Evolutionary conservation across 306 rosid species (phyloP).

Genomic region (Medicago ruthenica): DNA sequence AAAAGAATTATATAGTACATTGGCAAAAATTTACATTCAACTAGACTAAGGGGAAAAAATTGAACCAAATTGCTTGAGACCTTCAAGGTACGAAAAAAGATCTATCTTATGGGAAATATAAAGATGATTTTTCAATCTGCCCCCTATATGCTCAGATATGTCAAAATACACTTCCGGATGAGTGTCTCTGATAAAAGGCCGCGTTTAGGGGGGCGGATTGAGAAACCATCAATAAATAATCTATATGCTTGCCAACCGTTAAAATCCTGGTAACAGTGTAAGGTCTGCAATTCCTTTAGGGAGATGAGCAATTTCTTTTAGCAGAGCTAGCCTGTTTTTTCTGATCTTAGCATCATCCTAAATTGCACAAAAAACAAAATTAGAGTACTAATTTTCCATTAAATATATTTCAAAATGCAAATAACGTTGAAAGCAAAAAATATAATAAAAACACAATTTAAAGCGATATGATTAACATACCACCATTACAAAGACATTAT

Average conservation of each 20-base stretch:
- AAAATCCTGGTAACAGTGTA: slow-evolving; percentile 83
- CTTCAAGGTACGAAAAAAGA: background rate
- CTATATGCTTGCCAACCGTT: slow-evolving; percentile 26
- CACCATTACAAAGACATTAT: slow-evolving; percentile 92
- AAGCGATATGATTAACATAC: slow-evolving; percentile 57
- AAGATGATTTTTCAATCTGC: too few species aligned
- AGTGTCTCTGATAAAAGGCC: too few species aligned
- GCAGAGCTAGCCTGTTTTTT: slow-evolving; percentile 78
- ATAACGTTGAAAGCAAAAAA: background rate
- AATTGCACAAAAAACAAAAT: slow-evolving; percentile 20
- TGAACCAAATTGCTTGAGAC: background rate
- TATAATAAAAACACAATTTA: background rate
- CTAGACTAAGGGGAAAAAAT: background rate
- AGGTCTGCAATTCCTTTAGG: slow-evolving; percentile 90
- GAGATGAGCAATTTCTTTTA: slow-evolving; percentile 82
- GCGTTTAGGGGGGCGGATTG: too few species aligned
- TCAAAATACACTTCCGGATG: too few species aligned
- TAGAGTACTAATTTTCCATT: background rate
- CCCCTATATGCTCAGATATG: too few species aligned
- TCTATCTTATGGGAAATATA: background rate
- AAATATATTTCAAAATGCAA: slow-evolving; percentile 17
- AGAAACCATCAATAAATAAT: slow-evolving; percentile 29
- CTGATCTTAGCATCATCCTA: slow-evolving; percentile 84
- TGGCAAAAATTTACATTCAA: slow-evolving; percentile 36
- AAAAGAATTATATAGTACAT: slow-evolving; percentile 30